Conservation (phyloP, 148 eudicot species). For the Cornus florida region DNA sequence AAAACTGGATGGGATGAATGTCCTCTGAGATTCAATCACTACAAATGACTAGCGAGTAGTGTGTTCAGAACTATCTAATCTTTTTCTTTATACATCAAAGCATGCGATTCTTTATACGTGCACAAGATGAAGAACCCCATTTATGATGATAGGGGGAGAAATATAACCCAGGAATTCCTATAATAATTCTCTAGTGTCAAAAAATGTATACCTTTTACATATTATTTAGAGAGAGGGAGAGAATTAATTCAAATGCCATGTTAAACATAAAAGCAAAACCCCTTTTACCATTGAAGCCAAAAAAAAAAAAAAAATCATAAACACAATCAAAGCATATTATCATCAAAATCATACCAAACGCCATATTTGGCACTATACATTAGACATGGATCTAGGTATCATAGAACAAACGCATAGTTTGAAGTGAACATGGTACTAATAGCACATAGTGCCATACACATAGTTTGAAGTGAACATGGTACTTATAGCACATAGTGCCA, state of each 20-base stretch:
- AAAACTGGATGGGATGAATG: too few relatives aligned
- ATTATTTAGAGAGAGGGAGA: neutral
- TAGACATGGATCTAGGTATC: neutral
- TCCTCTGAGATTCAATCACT: too few relatives aligned
- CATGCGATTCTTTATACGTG: too few relatives aligned
- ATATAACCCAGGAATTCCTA: neutral
- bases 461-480: neutral
- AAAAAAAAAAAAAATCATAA: too few relatives aligned
- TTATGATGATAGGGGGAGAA: neutral
- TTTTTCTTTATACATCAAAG: too few relatives aligned
- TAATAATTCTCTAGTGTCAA: neutral
- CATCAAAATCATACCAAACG: neutral
- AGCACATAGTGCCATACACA: neutral
- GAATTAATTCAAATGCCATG: neutral
- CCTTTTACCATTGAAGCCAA: neutral
- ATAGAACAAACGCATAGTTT: neutral
- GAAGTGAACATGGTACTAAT: neutral
- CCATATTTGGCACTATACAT: neutral
- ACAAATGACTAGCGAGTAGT: too few relatives aligned
- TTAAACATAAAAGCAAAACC: neutral
- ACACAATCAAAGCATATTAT: neutral
- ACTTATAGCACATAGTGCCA: neutral
- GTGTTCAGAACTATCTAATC: too few relatives aligned
- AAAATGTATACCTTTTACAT: neutral
- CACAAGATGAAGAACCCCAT: too few relatives aligned